A percentile compares a stretch with the other conserved stretches of the same genome.
phyloP scores from a whole-genome alignment of 2,329 filamentous ascomycete genomes.

The Alternaria dauci region DNA sequence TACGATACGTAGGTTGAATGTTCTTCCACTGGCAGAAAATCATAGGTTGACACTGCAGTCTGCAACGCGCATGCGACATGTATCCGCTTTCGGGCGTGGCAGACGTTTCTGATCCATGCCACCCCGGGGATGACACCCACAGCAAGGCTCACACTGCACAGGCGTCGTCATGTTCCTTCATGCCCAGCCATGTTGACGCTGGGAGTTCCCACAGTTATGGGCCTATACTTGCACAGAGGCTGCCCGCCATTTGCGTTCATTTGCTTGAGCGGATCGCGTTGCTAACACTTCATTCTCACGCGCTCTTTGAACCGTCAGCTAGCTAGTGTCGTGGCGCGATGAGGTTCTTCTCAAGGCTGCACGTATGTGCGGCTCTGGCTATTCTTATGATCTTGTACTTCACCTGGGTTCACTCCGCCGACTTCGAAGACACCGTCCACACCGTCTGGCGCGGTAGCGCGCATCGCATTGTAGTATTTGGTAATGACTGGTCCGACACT shows the following conservation, averaged over 20 bases:
- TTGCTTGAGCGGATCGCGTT: constrained; percentile 3
- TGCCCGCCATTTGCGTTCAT: constrained; percentile 21
- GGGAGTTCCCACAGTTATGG: constrained; percentile 10
- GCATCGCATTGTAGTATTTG: constrained; percentile 50
- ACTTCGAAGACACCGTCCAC: constrained; percentile 37
- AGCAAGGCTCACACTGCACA: constrained; percentile 9
- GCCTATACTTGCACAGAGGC: constrained; percentile 24
- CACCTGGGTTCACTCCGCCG: constrained; percentile 40
- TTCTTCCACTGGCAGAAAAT: not conserved
- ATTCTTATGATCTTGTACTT: constrained; percentile 43
- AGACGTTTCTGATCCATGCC: constrained; percentile 14
- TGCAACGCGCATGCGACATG: constrained; percentile 24
- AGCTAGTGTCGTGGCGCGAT: constrained; percentile 25
- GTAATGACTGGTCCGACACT: constrained; percentile 52
- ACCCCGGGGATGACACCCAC: constrained; percentile 5
- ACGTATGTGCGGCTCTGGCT: constrained; percentile 34
- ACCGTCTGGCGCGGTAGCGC: constrained; percentile 40
- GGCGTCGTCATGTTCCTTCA: constrained; percentile 36
- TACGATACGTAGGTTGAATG: not conserved
- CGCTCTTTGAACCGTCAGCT: not conserved
- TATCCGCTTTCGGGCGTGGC: constrained; percentile 21
- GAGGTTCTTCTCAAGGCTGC: constrained; percentile 45
- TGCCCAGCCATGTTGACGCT: constrained; percentile 25
- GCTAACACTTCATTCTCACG: not conserved
- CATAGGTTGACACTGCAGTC: not conserved